Conservation (phyloP, 148 eudicot species). For the Euryodendron excelsum region DNA sequence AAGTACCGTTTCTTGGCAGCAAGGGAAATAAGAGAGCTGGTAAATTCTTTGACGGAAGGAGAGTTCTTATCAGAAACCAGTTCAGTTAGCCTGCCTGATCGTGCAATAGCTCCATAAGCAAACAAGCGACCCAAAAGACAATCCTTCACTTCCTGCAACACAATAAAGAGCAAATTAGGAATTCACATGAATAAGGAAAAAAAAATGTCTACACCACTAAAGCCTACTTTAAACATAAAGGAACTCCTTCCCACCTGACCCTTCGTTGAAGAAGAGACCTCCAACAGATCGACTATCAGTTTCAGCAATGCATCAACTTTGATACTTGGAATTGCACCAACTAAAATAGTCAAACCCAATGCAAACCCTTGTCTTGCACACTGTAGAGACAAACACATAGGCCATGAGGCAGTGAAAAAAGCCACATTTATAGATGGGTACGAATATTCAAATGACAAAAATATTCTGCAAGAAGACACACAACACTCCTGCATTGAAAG, state of each 20-base stretch:
- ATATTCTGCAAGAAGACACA: neutral
- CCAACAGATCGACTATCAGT: slow-evolving; percentile 64
- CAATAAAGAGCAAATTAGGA: slow-evolving; percentile 19
- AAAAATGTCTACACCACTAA: neutral
- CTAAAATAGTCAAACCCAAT: slow-evolving; percentile 71
- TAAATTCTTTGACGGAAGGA: slow-evolving; percentile 59
- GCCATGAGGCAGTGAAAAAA: neutral
- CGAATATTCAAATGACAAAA: neutral
- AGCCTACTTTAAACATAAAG: slow-evolving; percentile 4
- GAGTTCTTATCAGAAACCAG: slow-evolving; percentile 48
- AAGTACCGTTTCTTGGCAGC: slow-evolving; percentile 81
- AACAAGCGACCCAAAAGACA: slow-evolving; percentile 83
- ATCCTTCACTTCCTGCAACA: slow-evolving; percentile 75
- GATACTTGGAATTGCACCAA: slow-evolving; percentile 56
- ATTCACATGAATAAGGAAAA: neutral
- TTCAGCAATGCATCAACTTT: slow-evolving; percentile 69
- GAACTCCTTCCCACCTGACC: slow-evolving; percentile 67
- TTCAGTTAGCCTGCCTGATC: slow-evolving; percentile 70
- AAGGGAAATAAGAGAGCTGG: slow-evolving; percentile 48
- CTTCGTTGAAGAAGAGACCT: slow-evolving; percentile 84
- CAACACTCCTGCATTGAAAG: neutral
- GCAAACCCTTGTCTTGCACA: slow-evolving; percentile 99
- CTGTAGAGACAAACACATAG: slow-evolving; percentile 35
- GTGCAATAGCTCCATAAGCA: slow-evolving; percentile 85
- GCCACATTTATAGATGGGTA: neutral